A percentile compares a stretch with the other conserved stretches of the same genome.
These are phyloP conservation scores for Xylaria cubensis DNA, from an alignment of 495 filamentous ascomycete species.

Conservation along the genomic window DNA sequence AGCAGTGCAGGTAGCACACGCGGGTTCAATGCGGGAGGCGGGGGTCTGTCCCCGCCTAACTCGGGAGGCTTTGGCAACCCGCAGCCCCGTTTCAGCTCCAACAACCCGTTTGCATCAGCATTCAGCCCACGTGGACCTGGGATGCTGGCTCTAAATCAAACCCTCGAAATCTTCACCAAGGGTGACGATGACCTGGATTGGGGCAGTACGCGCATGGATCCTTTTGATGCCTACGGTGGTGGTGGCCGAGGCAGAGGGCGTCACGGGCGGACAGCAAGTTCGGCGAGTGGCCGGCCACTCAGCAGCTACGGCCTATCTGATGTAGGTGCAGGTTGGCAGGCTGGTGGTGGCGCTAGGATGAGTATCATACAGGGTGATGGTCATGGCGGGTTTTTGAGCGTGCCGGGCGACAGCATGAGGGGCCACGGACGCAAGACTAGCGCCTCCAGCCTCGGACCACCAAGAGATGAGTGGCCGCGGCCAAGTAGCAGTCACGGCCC, in stretches of 20 bases:
- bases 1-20: conserved; percentile 44
- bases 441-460: neutral
- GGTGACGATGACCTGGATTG: conserved; percentile 84
- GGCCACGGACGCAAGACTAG: conserved; percentile 30
- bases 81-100: conserved; percentile 52
- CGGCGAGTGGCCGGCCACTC: conserved; percentile 46
- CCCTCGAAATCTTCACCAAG: conserved; percentile 84
- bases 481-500: conserved; percentile 49
- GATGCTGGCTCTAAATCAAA: conserved; percentile 59
- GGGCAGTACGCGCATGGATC: conserved; percentile 66
- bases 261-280: conserved; percentile 30
- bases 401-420: conserved; percentile 56
- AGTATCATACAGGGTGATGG: conserved; percentile 69
- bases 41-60: conserved; percentile 35
- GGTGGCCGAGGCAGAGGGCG: conserved; percentile 31
- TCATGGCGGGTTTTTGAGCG: conserved; percentile 80
- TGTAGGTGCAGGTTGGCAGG: conserved; percentile 47
- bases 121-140: conserved; percentile 38
- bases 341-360: conserved; percentile 50
- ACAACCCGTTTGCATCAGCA: conserved; percentile 58
- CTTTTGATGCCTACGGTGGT: conserved; percentile 39
- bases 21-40: conserved; percentile 33
- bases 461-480: conserved; percentile 49
- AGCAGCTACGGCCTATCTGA: conserved; percentile 60
- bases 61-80: conserved; percentile 31